Conservation (phyloP, 192 early-diverging fungal genomes). For the Thamnidium elegans region DNA sequence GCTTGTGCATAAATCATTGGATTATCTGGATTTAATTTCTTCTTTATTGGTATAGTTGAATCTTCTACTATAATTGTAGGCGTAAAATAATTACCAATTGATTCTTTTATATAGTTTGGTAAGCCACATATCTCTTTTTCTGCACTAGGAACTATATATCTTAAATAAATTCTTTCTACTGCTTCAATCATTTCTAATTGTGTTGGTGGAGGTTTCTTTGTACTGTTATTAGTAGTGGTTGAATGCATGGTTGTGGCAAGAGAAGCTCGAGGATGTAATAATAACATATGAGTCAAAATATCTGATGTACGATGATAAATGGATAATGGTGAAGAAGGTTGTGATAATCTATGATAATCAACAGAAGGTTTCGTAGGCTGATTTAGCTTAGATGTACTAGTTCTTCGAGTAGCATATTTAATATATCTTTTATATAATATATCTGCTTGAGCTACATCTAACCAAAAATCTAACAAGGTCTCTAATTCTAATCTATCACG, state of each 20-base stretch:
- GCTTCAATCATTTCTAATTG: constrained; percentile 47
- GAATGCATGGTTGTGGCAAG: constrained; percentile 12
- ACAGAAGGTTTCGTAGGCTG: neutral
- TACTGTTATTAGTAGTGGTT: constrained; percentile 1
- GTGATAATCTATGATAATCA: neutral
- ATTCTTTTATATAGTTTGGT: constrained; percentile 34
- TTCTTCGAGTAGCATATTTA: constrained; percentile 18
- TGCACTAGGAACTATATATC: constrained; percentile 50
- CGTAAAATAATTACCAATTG: constrained; percentile 23
- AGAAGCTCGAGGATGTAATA: constrained; percentile 16
- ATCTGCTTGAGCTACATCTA: constrained; percentile 72
- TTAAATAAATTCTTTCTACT: constrained; percentile 54
- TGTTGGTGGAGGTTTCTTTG: constrained; percentile 32
- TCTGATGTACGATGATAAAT: constrained; percentile 6
- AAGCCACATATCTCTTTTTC: constrained; percentile 46
- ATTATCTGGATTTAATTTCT: constrained; percentile 26
- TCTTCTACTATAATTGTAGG: constrained; percentile 10
- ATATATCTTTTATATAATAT: constrained; percentile 55
- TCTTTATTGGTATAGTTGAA: neutral
- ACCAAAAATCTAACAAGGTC: constrained; percentile 74
- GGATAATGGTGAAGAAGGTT: neutral
- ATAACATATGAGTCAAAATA: constrained; percentile 26
- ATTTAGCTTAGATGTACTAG: neutral
- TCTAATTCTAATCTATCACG: constrained; percentile 56
- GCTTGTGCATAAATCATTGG: constrained; percentile 53